Evolutionary conservation across 2,329 filamentous ascomycete genomes (phyloP).

Genomic region (Hypoxylon sp.): DNA sequence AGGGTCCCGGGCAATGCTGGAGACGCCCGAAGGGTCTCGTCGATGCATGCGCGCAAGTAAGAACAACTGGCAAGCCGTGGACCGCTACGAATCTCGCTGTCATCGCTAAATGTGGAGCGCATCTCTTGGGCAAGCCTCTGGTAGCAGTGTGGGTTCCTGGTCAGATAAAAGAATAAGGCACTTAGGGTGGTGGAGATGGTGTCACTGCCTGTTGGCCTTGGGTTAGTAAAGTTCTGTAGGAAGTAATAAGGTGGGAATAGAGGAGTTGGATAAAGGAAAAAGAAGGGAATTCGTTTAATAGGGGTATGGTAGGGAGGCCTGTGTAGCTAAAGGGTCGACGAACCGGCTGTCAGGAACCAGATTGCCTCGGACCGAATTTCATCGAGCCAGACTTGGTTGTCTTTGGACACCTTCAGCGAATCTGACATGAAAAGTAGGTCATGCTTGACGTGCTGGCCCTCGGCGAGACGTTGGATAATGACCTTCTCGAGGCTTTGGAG

Average conservation of each 20-base stretch:
- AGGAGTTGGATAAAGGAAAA: background rate
- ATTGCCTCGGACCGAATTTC: background rate
- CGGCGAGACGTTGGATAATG: background rate
- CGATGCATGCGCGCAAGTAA: background rate
- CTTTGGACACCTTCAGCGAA: background rate
- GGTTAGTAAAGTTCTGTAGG: background rate
- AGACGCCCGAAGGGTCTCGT: slow-evolving; percentile 2
- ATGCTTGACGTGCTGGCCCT: background rate
- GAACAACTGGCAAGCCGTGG: background rate
- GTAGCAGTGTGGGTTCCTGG: background rate
- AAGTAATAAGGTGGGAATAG: background rate
- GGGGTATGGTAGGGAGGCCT: background rate
- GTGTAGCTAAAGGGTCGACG: background rate
- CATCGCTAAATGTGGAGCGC: background rate
- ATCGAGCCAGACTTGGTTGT: background rate
- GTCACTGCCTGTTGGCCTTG: background rate
- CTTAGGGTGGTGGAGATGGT: background rate
- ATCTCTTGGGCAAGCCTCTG: background rate
- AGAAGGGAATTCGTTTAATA: background rate
- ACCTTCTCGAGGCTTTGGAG: background rate
- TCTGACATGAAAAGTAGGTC: slow-evolving; percentile 4
- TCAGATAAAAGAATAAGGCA: background rate
- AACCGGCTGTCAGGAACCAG: background rate
- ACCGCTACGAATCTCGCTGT: background rate
- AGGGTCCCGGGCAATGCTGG: background rate